phyloP scores from a whole-genome alignment of 2,329 filamentous ascomycete genomes.

The Nemania bipapillata region DNA sequence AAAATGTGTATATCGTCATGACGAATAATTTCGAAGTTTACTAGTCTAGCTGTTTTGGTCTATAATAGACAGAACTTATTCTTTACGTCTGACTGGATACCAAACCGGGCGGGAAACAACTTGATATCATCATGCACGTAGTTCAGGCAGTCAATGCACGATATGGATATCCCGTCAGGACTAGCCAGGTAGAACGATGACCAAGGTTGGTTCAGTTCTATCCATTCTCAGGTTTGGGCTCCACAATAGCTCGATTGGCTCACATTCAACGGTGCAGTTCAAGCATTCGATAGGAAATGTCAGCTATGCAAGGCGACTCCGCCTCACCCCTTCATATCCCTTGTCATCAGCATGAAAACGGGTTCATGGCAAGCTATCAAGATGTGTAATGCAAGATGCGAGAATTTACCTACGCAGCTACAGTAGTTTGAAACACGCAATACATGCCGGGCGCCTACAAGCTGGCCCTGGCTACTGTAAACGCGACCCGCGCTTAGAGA shows the following conservation, averaged over 20 bases:
- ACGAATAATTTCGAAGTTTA: slow-evolving; percentile 23
- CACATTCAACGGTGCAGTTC: slow-evolving; percentile 16
- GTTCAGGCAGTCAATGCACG: background rate
- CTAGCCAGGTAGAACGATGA: background rate
- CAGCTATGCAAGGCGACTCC: slow-evolving; percentile 29
- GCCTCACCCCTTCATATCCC: slow-evolving; percentile 46
- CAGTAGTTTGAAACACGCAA: slow-evolving; percentile 35
- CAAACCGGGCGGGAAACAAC: slow-evolving; percentile 1
- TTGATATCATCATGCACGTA: background rate
- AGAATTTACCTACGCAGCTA: slow-evolving; percentile 2
- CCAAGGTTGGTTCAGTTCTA: background rate
- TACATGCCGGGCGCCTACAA: slow-evolving; percentile 33
- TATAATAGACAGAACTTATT: slow-evolving; percentile 24
- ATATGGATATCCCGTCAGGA: too few relatives aligned
- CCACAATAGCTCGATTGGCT: slow-evolving; percentile 46
- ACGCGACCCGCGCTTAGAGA: slow-evolving; percentile 50
- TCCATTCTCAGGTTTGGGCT: slow-evolving; percentile 18
- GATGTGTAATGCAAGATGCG: background rate
- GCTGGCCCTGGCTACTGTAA: slow-evolving; percentile 30
- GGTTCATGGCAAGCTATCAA: slow-evolving; percentile 1
- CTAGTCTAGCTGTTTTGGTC: slow-evolving; percentile 20
- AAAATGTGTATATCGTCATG: slow-evolving; percentile 50
- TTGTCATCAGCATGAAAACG: background rate
- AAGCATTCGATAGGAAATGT: slow-evolving; percentile 19
- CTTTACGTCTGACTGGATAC: background rate